phyloP scores from a whole-genome alignment of 768 basidiomycete species.

The Fomitopsis pulvina region DNA sequence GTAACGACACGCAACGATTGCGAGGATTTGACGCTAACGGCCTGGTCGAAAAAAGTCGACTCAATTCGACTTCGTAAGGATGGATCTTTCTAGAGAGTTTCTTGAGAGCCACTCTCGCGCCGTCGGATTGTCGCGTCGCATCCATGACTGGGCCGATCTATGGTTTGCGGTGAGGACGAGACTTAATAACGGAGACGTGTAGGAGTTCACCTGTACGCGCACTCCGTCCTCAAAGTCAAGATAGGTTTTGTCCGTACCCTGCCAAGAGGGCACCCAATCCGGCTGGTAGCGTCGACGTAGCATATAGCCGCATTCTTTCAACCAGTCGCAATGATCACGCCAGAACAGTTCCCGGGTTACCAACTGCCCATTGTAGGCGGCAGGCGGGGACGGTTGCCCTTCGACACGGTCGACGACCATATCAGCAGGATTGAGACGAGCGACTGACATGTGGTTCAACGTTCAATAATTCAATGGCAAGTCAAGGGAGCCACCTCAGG shows the following conservation, averaged over 20 bases:
- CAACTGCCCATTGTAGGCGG: too few species aligned
- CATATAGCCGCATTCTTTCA: constrained; percentile 10
- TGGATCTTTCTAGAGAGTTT: constrained; percentile 4
- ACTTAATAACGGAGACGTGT: not conserved
- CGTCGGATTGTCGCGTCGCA: constrained; percentile 16
- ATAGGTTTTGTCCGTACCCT: not conserved
- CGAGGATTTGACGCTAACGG: constrained; percentile 7
- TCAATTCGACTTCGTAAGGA: constrained; percentile 14
- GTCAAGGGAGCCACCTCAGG: too few species aligned
- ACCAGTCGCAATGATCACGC: constrained; percentile 10
- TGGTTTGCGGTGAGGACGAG: not conserved
- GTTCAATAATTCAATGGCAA: too few species aligned
- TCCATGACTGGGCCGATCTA: constrained; percentile 8
- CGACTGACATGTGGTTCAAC: too few species aligned
- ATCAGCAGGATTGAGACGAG: too few species aligned
- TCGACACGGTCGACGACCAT: too few species aligned
- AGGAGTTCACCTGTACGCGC: not conserved
- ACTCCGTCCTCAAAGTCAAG: constrained; percentile 7
- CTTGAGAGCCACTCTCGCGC: constrained; percentile 12
- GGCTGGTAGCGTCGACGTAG: constrained; percentile 16
- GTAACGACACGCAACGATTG: constrained; percentile 20
- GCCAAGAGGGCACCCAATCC: constrained; percentile 23
- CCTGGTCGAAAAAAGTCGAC: constrained; percentile 4
- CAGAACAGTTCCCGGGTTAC: too few species aligned
- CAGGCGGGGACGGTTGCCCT: too few species aligned